phyloP scores from a whole-genome alignment of 306 rosid species.

The Cucumis hystrix region DNA sequence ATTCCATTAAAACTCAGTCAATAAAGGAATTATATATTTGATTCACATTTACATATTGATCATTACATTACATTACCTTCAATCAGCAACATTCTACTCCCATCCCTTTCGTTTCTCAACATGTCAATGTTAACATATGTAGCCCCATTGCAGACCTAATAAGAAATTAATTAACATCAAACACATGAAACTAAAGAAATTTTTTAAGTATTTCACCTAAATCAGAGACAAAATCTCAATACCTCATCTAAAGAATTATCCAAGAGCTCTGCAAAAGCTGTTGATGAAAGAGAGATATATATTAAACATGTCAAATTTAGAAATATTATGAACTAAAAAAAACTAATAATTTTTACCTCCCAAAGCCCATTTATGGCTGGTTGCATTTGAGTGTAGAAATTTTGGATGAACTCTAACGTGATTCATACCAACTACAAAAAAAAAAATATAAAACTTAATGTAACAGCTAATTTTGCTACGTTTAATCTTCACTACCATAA shows the following conservation, averaged over 20 bases:
- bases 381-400: conserved; percentile 94
- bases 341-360: conserved; percentile 42
- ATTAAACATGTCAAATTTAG: neutral
- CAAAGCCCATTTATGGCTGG: conserved; percentile 97
- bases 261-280: conserved; percentile 96
- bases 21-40: neutral
- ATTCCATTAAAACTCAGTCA: neutral
- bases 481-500: neutral
- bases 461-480: neutral
- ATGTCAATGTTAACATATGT: conserved; percentile 65
- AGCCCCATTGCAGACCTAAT: conserved; percentile 73
- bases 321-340: too few species aligned
- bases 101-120: conserved; percentile 51
- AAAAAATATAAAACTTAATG: neutral
- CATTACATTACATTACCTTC: conserved; percentile 35
- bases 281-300: conserved; percentile 12
- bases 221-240: neutral
- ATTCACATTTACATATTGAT: too few species aligned
- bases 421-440: conserved; percentile 69
- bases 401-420: conserved; percentile 91
- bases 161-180: conserved; percentile 8
- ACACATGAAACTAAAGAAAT: neutral
- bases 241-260: conserved; percentile 94
- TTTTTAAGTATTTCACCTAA: neutral
- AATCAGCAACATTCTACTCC: conserved; percentile 51